These are phyloP conservation scores for Cordyceps farinosa DNA, from an alignment of 2,329 filamentous ascomycete species.

Conservation along the genomic window DNA sequence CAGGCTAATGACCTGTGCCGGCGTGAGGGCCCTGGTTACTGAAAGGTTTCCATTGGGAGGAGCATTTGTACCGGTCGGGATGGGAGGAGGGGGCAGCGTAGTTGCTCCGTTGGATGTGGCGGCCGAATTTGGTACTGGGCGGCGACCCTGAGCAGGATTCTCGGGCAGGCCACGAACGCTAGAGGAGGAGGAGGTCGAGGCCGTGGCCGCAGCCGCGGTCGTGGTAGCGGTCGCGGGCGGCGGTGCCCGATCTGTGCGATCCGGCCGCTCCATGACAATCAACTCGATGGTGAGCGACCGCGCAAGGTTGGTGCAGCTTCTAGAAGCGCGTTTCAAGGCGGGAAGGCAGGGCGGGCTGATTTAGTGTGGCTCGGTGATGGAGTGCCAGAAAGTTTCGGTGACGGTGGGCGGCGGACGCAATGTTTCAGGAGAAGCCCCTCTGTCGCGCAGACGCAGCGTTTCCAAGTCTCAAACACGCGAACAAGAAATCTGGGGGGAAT, in stretches of 20 bases:
- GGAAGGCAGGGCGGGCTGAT: not conserved
- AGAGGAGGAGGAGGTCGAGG: constrained; percentile 2
- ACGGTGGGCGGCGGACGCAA: constrained; percentile 8
- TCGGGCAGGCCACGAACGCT: constrained; percentile 37
- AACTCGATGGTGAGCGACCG: constrained; percentile 20
- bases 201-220: not conserved
- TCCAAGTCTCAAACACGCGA: constrained; percentile 9
- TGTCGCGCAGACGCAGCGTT: constrained; percentile 10
- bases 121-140: constrained; percentile 37
- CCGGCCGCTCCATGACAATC: constrained; percentile 33
- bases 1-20: constrained; percentile 61
- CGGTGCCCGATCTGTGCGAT: constrained; percentile 16
- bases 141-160: constrained; percentile 37
- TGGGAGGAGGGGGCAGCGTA: constrained; percentile 43
- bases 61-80: constrained; percentile 46
- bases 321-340: constrained; percentile 22
- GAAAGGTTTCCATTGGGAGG: constrained; percentile 47
- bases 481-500: not conserved
- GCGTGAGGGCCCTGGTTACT: constrained; percentile 50
- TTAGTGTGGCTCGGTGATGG: constrained; percentile 1
- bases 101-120: constrained; percentile 40
- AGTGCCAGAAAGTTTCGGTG: constrained; percentile 16
- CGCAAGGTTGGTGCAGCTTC: constrained; percentile 22
- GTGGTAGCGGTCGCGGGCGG: constrained; percentile 21
- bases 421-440: constrained; percentile 18